Evolutionary conservation across 1,284 basidiomycete genomes (phyloP).

Genomic region (Spongispora temasekensis): DNA sequence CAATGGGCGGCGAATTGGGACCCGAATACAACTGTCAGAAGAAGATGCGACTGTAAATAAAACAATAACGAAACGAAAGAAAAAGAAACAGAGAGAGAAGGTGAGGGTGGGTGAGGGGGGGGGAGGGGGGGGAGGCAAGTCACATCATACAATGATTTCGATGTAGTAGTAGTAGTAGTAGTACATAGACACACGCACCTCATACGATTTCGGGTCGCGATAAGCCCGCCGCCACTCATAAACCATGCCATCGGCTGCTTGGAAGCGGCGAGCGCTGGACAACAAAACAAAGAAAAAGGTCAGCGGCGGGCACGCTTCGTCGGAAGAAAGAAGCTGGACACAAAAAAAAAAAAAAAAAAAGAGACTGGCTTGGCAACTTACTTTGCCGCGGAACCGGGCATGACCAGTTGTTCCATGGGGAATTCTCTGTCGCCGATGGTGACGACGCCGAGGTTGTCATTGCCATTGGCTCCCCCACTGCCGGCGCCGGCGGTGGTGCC

Average conservation of each 20-base stretch:
- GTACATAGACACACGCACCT: constrained; percentile 47
- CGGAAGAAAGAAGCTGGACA: background rate
- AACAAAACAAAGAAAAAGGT: constrained; percentile 15
- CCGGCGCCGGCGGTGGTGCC: background rate
- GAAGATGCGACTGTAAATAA: too few relatives aligned
- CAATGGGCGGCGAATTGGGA: constrained; percentile 48
- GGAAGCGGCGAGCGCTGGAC: constrained; percentile 58
- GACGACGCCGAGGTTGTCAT: constrained; percentile 55
- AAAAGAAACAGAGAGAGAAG: background rate
- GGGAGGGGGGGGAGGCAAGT: too few relatives aligned
- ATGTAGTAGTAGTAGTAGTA: too few relatives aligned
- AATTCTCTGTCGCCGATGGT: constrained; percentile 54
- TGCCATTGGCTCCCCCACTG: constrained; percentile 41
- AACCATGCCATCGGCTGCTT: constrained; percentile 49
- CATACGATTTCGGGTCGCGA: constrained; percentile 51
- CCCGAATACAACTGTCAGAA: constrained; percentile 46
- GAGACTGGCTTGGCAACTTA: constrained; percentile 23
- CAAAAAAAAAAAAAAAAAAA: background rate
- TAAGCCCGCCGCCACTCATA: constrained; percentile 64
- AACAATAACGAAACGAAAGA: background rate
- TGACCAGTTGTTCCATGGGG: constrained; percentile 64
- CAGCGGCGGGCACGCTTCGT: constrained; percentile 2
- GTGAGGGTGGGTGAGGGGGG: background rate
- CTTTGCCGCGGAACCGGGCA: constrained; percentile 51
- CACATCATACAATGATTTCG: too few relatives aligned